Evolutionary conservation across 1,284 basidiomycete genomes (phyloP).

Genomic region (Cryptococcus jaspeensis): DNA sequence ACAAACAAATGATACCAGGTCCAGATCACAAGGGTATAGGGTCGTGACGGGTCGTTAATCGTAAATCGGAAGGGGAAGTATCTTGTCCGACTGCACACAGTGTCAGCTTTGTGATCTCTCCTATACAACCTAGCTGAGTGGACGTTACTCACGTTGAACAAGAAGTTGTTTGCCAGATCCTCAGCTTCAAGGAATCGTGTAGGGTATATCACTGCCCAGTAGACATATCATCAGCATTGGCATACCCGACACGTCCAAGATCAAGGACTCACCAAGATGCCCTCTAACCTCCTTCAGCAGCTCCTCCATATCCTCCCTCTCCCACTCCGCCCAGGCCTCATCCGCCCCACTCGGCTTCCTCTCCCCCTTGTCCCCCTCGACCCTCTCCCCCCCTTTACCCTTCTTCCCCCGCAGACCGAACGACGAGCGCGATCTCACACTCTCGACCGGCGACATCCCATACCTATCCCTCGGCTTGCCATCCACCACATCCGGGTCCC

Average conservation of each 20-base stretch:
- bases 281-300: slow-evolving; percentile 72
- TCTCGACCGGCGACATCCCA: not conserved
- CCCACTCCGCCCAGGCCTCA: slow-evolving; percentile 75
- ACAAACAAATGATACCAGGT: not conserved
- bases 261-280: slow-evolving; percentile 66
- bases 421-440: not conserved
- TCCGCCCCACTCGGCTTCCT: slow-evolving; percentile 55
- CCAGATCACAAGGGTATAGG: not conserved
- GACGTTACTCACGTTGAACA: slow-evolving; percentile 64
- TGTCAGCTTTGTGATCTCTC: slow-evolving; percentile 1
- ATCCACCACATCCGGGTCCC: slow-evolving; percentile 21
- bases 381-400: not conserved
- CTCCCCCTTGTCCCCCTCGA: slow-evolving; percentile 2
- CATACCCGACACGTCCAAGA: not conserved
- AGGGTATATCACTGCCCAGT: slow-evolving; percentile 68
- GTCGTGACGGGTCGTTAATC: slow-evolving; percentile 26
- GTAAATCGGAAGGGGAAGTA: slow-evolving; percentile 52
- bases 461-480: slow-evolving; percentile 18
- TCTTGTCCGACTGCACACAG: slow-evolving; percentile 61
- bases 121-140: not conserved
- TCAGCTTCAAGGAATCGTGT: slow-evolving; percentile 82
- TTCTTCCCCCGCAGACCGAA: not conserved
- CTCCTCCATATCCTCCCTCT: slow-evolving; percentile 83
- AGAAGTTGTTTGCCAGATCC: slow-evolving; percentile 80
- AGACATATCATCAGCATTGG: slow-evolving; percentile 1